Conservation (phyloP, 192 early-diverging fungal genomes). For the Gonapodya prolifera region DNA sequence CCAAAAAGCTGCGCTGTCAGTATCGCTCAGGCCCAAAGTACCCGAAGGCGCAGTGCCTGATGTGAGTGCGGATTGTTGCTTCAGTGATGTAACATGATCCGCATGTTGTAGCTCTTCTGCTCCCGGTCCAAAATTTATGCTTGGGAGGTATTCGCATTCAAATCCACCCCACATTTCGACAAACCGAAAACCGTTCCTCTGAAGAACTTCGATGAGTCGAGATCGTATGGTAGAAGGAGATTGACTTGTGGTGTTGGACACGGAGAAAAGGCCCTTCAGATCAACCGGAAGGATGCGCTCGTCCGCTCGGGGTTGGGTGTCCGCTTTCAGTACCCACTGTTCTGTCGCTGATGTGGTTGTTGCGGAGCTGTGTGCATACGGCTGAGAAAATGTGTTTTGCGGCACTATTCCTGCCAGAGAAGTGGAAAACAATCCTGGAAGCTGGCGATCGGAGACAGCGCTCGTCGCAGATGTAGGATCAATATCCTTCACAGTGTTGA, state of each 20-base stretch:
- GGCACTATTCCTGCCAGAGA: slow-evolving; percentile 8
- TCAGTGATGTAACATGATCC: not conserved
- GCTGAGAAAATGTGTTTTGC: no score
- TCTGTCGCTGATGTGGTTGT: not conserved
- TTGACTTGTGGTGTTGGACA: slow-evolving; percentile 25
- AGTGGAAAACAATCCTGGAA: not conserved
- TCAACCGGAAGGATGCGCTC: slow-evolving; percentile 21
- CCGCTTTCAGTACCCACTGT: not conserved
- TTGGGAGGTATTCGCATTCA: slow-evolving; percentile 15
- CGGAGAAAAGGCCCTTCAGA: slow-evolving; percentile 25
- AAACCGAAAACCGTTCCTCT: slow-evolving; percentile 10
- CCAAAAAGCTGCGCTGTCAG: not conserved
- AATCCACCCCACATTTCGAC: slow-evolving; percentile 15
- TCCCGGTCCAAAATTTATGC: not conserved
- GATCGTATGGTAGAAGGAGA: slow-evolving; percentile 24
- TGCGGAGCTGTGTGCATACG: slow-evolving; percentile 8
- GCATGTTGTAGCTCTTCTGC: not conserved
- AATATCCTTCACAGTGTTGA: not conserved
- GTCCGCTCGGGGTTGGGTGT: slow-evolving; percentile 17
- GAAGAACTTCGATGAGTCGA: slow-evolving; percentile 13
- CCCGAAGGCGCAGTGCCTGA: not conserved
- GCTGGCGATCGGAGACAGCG: not conserved
- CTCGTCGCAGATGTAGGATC: not conserved
- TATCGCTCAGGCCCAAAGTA: not conserved
- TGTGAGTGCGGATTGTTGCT: not conserved